These are phyloP conservation scores for Colletotrichum gloeosporioides DNA, from an alignment of 2,329 filamentous ascomycete genomes.

Conservation along the genomic window DNA sequence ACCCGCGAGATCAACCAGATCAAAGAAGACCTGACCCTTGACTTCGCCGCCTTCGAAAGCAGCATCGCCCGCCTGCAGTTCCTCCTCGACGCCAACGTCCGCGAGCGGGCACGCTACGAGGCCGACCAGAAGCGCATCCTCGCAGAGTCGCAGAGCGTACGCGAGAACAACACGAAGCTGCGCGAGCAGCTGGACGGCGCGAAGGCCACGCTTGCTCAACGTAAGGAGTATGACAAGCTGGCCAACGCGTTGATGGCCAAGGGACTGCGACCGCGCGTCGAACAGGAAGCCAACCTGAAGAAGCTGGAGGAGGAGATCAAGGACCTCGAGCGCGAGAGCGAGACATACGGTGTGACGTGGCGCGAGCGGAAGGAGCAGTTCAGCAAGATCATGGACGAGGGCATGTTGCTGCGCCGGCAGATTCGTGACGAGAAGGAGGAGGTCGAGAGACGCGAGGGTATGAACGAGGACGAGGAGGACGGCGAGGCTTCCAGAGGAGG, in stretches of 20 bases:
- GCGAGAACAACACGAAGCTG: conserved; percentile 75
- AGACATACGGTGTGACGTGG: conserved; percentile 84
- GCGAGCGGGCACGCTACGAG: conserved; percentile 84
- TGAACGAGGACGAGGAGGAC: conserved; percentile 71
- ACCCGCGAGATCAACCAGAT: conserved; percentile 68
- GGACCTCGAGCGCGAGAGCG: conserved; percentile 84
- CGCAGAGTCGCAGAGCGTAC: conserved; percentile 77
- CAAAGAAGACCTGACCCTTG: conserved; percentile 82
- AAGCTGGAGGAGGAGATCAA: conserved; percentile 89
- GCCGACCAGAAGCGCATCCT: conserved; percentile 81
- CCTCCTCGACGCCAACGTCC: conserved; percentile 80
- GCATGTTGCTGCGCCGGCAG: conserved; percentile 81
- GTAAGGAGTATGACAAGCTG: conserved; percentile 87
- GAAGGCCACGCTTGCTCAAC: conserved; percentile 74
- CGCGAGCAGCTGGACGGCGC: conserved; percentile 79
- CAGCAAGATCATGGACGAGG: conserved; percentile 86
- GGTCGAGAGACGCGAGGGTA: conserved; percentile 85
- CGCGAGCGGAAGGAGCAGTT: conserved; percentile 85
- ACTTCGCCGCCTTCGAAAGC: conserved; percentile 88
- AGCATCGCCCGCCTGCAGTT: conserved; percentile 89
- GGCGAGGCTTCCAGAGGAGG: conserved; percentile 52
- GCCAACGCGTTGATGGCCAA: conserved; percentile 70
- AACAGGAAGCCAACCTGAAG: conserved; percentile 77
- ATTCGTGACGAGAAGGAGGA: conserved; percentile 97
- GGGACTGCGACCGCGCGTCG: conserved; percentile 76